phyloP scores from a whole-genome alignment of 2,329 filamentous ascomycete genomes.

The Alternaria gansuensis region DNA sequence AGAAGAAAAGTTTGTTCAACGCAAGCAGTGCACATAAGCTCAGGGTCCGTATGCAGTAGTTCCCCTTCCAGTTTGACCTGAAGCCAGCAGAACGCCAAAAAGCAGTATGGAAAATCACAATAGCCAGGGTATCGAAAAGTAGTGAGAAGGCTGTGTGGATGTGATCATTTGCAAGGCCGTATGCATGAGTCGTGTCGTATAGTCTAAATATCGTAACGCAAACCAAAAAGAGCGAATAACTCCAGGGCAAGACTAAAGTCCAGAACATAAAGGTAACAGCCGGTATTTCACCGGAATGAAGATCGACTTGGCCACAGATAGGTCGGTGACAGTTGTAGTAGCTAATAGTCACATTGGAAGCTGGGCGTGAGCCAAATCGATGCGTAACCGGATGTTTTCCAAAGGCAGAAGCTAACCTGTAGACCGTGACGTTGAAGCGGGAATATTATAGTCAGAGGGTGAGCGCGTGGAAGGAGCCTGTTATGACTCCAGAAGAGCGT shows the following conservation, averaged over 20 bases:
- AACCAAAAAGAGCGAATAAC: background rate
- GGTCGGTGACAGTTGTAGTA: conserved; percentile 13
- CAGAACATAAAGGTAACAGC: conserved; percentile 5
- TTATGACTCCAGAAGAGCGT: conserved; percentile 34
- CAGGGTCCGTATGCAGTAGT: background rate
- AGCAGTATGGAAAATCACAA: background rate
- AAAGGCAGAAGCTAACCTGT: conserved; percentile 1
- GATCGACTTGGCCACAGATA: conserved; percentile 6
- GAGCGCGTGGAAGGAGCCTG: background rate
- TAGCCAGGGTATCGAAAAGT: background rate
- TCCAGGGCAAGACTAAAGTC: background rate
- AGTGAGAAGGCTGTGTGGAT: background rate
- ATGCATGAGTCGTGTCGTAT: background rate
- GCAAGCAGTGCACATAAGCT: background rate
- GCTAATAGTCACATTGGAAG: conserved; percentile 17
- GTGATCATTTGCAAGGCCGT: background rate
- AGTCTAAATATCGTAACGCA: background rate
- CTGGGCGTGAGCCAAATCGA: conserved; percentile 24
- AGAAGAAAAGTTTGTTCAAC: background rate
- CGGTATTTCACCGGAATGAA: background rate
- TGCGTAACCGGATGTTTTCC: conserved; percentile 17
- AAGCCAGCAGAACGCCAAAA: background rate
- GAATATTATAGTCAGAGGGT: background rate
- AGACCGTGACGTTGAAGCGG: background rate
- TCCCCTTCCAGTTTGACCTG: background rate